Conservation (phyloP, 768 basidiomycete genomes). For the Rhodotorula diobovata region DNA sequence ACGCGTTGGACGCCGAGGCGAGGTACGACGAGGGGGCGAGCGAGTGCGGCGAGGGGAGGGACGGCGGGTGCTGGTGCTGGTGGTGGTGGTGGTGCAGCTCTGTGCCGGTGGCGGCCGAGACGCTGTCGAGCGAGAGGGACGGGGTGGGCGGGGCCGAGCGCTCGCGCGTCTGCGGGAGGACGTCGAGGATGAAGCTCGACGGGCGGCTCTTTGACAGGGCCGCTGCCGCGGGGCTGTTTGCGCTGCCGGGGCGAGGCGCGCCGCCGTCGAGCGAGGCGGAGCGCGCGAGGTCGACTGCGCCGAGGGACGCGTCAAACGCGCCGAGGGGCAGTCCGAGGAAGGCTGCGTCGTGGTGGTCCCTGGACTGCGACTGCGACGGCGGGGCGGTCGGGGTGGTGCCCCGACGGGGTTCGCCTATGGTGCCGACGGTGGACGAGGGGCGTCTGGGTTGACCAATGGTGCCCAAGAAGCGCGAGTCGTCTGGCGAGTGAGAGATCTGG, state of each 20-base stretch:
- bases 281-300: background rate
- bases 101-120: background rate
- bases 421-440: slow-evolving; percentile 26
- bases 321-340: slow-evolving; percentile 17
- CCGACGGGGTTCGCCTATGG: slow-evolving; percentile 6
- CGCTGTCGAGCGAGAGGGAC: slow-evolving; percentile 33
- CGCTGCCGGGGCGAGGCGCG: too few relatives aligned
- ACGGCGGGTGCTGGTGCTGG: too few relatives aligned
- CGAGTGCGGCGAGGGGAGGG: slow-evolving; percentile 19
- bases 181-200: slow-evolving; percentile 36
- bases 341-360: slow-evolving; percentile 9
- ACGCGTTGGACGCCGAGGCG: slow-evolving; percentile 8
- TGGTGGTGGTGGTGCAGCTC: slow-evolving; percentile 12
- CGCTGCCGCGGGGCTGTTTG: too few relatives aligned
- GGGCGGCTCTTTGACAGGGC: slow-evolving; percentile 33
- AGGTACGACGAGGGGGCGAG: slow-evolving; percentile 17
- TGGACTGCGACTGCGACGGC: background rate
- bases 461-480: background rate
- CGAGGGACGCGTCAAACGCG: slow-evolving; percentile 12
- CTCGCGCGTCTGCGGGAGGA: slow-evolving; percentile 32
- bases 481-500: background rate
- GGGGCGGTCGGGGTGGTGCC: background rate
- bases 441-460: slow-evolving; percentile 1
- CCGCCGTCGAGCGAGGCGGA: background rate
- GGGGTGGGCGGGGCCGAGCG: slow-evolving; percentile 19